phyloP scores from a whole-genome alignment of 2,329 filamentous ascomycete species.

The Blastomyces percursus region DNA sequence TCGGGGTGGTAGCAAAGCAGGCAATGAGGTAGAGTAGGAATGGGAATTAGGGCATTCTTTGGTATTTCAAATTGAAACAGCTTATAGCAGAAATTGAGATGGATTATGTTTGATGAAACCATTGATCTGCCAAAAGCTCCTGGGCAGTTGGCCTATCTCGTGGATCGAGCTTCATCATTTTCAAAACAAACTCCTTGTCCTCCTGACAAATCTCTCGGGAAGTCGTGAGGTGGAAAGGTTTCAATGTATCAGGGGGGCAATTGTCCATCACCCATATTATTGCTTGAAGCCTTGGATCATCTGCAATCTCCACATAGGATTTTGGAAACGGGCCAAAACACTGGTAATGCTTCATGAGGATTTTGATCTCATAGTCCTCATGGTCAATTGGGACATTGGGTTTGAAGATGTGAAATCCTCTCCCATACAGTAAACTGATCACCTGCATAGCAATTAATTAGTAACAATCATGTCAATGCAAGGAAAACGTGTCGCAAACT shows the following conservation, averaged over 20 bases:
- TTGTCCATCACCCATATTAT: constrained; percentile 13
- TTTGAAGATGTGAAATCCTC: constrained; percentile 16
- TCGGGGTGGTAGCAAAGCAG: too few species aligned
- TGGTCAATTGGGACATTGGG: constrained; percentile 12
- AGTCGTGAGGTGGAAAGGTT: constrained; percentile 18
- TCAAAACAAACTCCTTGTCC: constrained; percentile 29
- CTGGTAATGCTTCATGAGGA: constrained; percentile 15
- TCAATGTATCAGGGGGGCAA: constrained; percentile 17
- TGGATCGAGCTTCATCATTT: constrained; percentile 37
- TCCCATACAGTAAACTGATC: constrained; percentile 14
- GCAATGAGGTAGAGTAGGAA: too few species aligned
- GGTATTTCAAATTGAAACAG: too few species aligned
- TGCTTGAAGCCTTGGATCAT: too few species aligned
- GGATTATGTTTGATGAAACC: too few species aligned
- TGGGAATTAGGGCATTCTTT: too few species aligned
- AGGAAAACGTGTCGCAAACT: background rate
- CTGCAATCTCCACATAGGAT: constrained; percentile 19
- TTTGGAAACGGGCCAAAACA: constrained; percentile 15
- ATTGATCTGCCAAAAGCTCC: background rate
- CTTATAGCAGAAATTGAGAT: too few species aligned
- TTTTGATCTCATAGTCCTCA: constrained; percentile 16
- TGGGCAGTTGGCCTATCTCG: constrained; percentile 30
- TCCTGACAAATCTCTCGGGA: constrained; percentile 21
- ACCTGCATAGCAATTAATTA: constrained; percentile 4
- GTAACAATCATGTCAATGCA: too few species aligned